A percentile compares a stretch with the other conserved stretches of the same genome.
phyloP scores from a whole-genome alignment of 257 asterid genomes.

The Rauvolfia tetraphylla region DNA sequence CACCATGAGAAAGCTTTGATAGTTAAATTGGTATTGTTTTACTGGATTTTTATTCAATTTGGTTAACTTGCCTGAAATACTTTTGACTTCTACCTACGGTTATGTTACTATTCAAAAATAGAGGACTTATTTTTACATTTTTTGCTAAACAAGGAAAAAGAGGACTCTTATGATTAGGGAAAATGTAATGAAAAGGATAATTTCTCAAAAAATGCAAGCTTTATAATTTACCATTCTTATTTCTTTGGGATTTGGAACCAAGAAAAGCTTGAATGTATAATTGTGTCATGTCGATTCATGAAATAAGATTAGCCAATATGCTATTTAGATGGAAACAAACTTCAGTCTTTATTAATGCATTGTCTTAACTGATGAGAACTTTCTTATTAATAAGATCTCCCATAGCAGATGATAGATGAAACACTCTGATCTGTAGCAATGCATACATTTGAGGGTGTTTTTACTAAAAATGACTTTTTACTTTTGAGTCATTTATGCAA shows the following conservation, averaged over 20 bases:
- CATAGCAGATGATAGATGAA: neutral
- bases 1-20: conserved; percentile 75
- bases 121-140: too few species aligned
- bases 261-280: neutral
- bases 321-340: neutral
- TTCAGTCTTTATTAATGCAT: neutral
- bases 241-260: neutral
- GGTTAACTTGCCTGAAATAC: neutral
- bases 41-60: neutral
- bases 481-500: neutral
- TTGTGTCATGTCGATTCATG: neutral
- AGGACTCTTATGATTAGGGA: too few species aligned
- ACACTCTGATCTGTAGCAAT: neutral
- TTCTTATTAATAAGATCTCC: neutral
- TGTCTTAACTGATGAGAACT: neutral
- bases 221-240: neutral
- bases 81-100: neutral
- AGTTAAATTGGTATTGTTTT: conserved; percentile 92
- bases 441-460: neutral
- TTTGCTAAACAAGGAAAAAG: too few species aligned
- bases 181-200: neutral
- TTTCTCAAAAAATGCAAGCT: neutral
- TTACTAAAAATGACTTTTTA: neutral
- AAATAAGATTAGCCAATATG: neutral
- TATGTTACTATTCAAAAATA: too few species aligned